These are phyloP conservation scores for Ceratobasidium theobromae DNA, from an alignment of 1,284 basidiomycete genomes.

Conservation along the genomic window DNA sequence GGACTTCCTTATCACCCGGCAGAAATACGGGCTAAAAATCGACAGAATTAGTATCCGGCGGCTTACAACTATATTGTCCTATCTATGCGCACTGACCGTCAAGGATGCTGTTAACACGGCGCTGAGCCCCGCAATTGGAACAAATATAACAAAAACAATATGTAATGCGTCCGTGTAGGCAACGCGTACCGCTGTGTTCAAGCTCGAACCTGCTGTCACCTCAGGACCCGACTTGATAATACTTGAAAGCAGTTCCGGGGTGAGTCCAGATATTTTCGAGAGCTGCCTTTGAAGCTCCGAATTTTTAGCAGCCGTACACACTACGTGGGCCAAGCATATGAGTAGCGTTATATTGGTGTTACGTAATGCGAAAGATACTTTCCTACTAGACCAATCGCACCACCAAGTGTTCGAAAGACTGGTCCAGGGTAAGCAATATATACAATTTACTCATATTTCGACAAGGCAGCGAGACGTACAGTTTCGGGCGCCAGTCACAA, in stretches of 20 bases:
- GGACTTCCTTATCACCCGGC: slow-evolving; percentile 20
- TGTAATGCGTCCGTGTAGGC: slow-evolving; percentile 22
- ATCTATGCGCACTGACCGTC: neutral
- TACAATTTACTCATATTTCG: neutral
- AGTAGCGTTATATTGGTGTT: neutral
- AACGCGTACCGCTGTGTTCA: neutral
- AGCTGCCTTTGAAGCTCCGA: slow-evolving; percentile 23
- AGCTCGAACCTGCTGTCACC: neutral
- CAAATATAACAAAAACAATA: slow-evolving; percentile 21
- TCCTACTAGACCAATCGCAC: slow-evolving; percentile 26
- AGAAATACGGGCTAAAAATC: slow-evolving; percentile 14
- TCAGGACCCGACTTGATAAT: slow-evolving; percentile 29
- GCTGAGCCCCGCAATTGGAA: slow-evolving; percentile 28
- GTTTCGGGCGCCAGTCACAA: slow-evolving; percentile 30
- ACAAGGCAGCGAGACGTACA: neutral
- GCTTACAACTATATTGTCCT: neutral
- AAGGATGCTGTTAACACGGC: slow-evolving; percentile 16
- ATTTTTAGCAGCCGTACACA: slow-evolving; percentile 26
- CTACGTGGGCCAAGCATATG: too few relatives aligned
- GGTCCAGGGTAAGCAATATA: neutral
- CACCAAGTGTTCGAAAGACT: slow-evolving; percentile 31
- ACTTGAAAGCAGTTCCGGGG: neutral
- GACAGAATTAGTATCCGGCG: neutral
- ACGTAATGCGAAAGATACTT: neutral
- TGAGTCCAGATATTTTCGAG: slow-evolving; percentile 8